These are phyloP conservation scores for Jacaranda mimosifolia DNA, from an alignment of 257 asterid genomes.

Conservation along the genomic window DNA sequence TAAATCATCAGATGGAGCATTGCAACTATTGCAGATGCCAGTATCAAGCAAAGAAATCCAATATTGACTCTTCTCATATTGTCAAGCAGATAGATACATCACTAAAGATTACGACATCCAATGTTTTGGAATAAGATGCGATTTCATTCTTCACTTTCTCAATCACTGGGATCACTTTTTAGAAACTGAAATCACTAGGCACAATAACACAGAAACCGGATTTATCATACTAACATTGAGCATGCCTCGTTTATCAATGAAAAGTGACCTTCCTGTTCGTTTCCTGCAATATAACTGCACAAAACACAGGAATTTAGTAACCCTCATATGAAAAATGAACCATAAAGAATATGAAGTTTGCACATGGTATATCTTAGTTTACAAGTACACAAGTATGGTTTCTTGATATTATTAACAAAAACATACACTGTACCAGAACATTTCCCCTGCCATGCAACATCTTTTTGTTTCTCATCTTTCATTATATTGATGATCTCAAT, in stretches of 20 bases:
- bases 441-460: constrained; percentile 92
- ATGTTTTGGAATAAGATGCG: constrained; percentile 1
- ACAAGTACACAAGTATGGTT: constrained; percentile 17
- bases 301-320: constrained; percentile 36
- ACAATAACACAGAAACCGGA: constrained; percentile 10
- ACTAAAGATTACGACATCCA: not conserved
- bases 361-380: not conserved
- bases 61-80: not conserved
- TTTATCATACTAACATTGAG: constrained; percentile 78
- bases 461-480: constrained; percentile 86
- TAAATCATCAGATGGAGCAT: no score
- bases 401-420: constrained; percentile 31
- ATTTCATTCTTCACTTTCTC: no score
- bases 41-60: no score
- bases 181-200: not conserved
- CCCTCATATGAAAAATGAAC: constrained; percentile 17
- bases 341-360: constrained; percentile 4
- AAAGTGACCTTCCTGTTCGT: constrained; percentile 91
- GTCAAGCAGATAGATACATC: not conserved
- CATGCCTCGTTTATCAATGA: constrained; percentile 95
- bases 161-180: constrained; percentile 5
- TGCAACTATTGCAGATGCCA: no score
- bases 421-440: constrained; percentile 99
- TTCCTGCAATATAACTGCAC: constrained; percentile 91
- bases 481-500: constrained; percentile 68